A percentile compares a stretch with the other conserved stretches of the same genome.
Conservation (phyloP, 1,139 yeast species). For the Kurtzmaniella quercitrusa region DNA sequence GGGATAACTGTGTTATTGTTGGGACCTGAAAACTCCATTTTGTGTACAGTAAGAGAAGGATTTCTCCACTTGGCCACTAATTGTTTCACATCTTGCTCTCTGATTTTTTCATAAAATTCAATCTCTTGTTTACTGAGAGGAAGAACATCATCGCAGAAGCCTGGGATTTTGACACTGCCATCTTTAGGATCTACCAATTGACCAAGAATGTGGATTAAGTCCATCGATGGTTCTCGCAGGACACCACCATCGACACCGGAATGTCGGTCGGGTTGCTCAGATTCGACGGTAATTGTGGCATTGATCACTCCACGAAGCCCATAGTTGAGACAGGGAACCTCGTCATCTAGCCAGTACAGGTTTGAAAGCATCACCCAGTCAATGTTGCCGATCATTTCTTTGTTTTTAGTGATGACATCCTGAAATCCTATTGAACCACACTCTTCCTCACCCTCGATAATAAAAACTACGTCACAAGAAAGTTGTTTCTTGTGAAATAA, state of each 20-base stretch:
- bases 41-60: constrained; percentile 89
- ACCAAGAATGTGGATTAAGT: constrained; percentile 67
- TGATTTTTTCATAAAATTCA: constrained; percentile 59
- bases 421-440: constrained; percentile 87
- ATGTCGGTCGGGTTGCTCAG: constrained; percentile 76
- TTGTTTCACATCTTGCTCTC: constrained; percentile 41
- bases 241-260: constrained; percentile 98
- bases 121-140: constrained; percentile 55
- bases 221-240: constrained; percentile 84
- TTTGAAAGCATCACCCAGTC: constrained; percentile 91
- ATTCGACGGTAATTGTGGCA: constrained; percentile 63
- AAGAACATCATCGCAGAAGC: constrained; percentile 63
- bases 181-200: constrained; percentile 51
- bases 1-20: constrained; percentile 89
- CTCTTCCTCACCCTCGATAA: constrained; percentile 95
- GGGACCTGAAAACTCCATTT: constrained; percentile 84
- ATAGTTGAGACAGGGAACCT: constrained; percentile 85
- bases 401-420: constrained; percentile 50
- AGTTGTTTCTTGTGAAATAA: constrained; percentile 50
- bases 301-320: constrained; percentile 91
- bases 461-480: constrained; percentile 69
- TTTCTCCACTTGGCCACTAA: constrained; percentile 85
- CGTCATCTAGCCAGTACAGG: constrained; percentile 91
- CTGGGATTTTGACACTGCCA: constrained; percentile 62
- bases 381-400: constrained; percentile 55